Percentiles rank a stretch among this genome's conserved stretches.
phyloP scores from a whole-genome alignment of 23 red algal species.

The Cyanidiococcus yangmingshanensis region DNA sequence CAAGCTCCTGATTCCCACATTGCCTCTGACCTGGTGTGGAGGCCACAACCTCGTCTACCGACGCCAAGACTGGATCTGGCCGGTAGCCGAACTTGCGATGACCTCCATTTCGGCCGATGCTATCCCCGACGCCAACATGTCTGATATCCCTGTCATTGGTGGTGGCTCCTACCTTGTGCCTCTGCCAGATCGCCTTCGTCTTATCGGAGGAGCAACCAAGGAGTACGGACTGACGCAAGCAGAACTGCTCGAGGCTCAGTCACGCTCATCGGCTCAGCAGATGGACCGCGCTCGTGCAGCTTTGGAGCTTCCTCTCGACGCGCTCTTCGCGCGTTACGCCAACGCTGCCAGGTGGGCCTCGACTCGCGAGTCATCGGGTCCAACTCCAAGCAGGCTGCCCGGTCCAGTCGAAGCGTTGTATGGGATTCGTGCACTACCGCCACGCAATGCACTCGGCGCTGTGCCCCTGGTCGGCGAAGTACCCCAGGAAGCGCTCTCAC shows the following conservation, averaged over 20 bases:
- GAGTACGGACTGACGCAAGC: not conserved
- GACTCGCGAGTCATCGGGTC: not conserved
- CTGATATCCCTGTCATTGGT: not conserved
- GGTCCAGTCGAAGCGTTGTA: not conserved
- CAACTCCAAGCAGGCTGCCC: not conserved
- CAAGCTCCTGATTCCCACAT: not conserved
- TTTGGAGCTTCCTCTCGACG: not conserved
- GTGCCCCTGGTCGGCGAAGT: conserved; percentile 3
- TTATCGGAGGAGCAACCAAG: conserved; percentile 12
- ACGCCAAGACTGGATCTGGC: not conserved
- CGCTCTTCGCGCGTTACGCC: not conserved
- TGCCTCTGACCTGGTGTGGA: not conserved
- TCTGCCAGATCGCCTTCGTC: not conserved
- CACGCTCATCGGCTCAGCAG: not conserved
- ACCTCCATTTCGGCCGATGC: not conserved
- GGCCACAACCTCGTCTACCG: conserved; percentile 11
- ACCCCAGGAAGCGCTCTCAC: not conserved
- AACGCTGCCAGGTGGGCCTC: not conserved
- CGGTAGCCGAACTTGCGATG: not conserved
- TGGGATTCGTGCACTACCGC: conserved; percentile 3
- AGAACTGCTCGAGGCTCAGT: not conserved
- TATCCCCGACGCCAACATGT: not conserved
- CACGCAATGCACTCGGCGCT: not conserved
- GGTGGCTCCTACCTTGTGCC: not conserved
- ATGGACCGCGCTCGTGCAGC: not conserved